These are phyloP conservation scores for Macrotyloma uniflorum DNA, from an alignment of 306 rosid genomes.

Conservation along the genomic window DNA sequence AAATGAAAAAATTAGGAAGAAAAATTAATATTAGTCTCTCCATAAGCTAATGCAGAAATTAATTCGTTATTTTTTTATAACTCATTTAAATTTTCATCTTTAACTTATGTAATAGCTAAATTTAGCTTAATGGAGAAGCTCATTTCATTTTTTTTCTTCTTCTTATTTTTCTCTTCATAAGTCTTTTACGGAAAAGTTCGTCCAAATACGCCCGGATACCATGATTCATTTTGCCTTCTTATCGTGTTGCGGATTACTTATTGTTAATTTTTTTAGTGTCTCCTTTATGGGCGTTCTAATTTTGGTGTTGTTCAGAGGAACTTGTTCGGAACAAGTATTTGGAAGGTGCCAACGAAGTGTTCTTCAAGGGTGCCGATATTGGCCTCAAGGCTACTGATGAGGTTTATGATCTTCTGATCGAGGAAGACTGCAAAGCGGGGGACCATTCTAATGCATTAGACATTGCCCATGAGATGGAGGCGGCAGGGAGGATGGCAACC, in stretches of 20 bases:
- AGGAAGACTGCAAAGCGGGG: slow-evolving; percentile 78
- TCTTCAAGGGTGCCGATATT: slow-evolving; percentile 83
- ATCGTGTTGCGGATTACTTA: not conserved
- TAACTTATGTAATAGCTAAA: no score
- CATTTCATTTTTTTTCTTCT: no score
- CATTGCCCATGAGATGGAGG: slow-evolving; percentile 90
- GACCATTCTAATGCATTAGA: slow-evolving; percentile 94
- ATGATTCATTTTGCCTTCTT: not conserved
- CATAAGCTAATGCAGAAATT: no score
- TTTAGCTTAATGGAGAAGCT: not conserved
- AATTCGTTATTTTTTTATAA: no score
- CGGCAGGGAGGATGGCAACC: slow-evolving; percentile 96
- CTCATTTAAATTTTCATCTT: no score
- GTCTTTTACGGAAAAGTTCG: no score
- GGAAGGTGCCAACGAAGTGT: slow-evolving; percentile 84
- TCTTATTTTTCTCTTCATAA: no score
- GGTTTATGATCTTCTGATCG: slow-evolving; percentile 77
- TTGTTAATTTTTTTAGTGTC: slow-evolving; percentile 4
- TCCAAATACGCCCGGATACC: not conserved
- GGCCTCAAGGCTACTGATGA: slow-evolving; percentile 83
- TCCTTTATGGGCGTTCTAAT: slow-evolving; percentile 8
- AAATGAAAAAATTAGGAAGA: no score
- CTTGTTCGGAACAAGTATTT: slow-evolving; percentile 68
- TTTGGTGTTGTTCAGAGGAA: slow-evolving; percentile 58
- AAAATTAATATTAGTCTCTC: no score